A percentile compares a stretch with the other conserved stretches of the same genome.
Evolutionary conservation across 2,329 filamentous ascomycete genomes (phyloP).

Genomic region (Penicillium oxalicum): DNA sequence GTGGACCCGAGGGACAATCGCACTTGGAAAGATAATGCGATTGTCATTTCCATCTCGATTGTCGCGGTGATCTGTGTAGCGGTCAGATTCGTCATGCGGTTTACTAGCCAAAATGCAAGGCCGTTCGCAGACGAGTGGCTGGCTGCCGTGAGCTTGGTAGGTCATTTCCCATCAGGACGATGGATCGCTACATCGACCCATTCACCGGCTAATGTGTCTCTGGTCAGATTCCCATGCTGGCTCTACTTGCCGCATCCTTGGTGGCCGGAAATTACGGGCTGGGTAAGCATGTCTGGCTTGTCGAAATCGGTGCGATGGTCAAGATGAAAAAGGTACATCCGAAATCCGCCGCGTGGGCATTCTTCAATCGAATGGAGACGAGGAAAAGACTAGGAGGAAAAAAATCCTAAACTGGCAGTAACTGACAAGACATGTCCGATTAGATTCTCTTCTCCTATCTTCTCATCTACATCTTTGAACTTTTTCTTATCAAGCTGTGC

Average conservation of each 20-base stretch:
- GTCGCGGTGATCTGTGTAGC: background rate
- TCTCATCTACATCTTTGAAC: constrained; percentile 4
- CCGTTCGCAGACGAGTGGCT: constrained; percentile 1
- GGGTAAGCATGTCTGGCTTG: constrained; percentile 5
- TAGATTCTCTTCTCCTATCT: constrained; percentile 3
- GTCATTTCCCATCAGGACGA: background rate
- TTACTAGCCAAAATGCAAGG: background rate
- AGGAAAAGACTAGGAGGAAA: too few species aligned
- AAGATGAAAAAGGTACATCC: constrained; percentile 4
- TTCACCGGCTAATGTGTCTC: too few species aligned
- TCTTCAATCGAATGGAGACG: too few species aligned
- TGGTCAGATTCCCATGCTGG: background rate
- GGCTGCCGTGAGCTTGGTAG: background rate
- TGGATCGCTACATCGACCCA: background rate
- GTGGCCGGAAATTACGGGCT: constrained; percentile 1
- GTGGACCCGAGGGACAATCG: background rate
- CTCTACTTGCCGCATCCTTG: background rate
- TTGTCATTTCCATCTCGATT: constrained; percentile 1
- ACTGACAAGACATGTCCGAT: too few species aligned
- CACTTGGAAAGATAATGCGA: background rate
- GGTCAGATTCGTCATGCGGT: constrained; percentile 1
- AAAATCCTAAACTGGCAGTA: background rate
- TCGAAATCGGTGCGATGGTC: constrained; percentile 1
- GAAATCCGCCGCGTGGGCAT: too few species aligned
- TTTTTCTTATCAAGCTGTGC: constrained; percentile 15